Conservation (phyloP, 1,284 basidiomycete genomes). For the Coniferiporia weirii region DNA sequence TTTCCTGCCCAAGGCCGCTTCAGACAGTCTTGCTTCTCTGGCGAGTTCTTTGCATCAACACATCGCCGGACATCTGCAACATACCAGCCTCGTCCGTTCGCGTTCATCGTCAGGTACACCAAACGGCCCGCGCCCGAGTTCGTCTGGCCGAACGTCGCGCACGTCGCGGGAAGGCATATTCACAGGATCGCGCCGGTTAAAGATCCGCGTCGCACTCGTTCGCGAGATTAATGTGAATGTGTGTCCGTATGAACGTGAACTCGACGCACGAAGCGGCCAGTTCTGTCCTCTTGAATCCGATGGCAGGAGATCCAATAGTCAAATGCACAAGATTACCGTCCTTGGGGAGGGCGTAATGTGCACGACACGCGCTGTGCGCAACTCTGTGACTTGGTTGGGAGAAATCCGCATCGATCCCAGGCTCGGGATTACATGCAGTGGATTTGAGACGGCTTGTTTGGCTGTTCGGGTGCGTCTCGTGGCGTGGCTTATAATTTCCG, state of each 20-base stretch:
- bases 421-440: conserved; percentile 1
- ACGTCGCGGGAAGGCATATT: background rate
- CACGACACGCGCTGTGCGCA: background rate
- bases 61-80: conserved; percentile 5
- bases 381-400: conserved; percentile 13
- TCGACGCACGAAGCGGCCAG: background rate
- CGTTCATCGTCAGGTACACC: background rate
- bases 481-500: background rate
- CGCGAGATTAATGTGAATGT: conserved; percentile 12
- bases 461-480: conserved; percentile 8
- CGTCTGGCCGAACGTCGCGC: background rate
- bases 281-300: background rate
- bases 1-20: conserved; percentile 12
- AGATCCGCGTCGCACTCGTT: conserved; percentile 9
- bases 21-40: conserved; percentile 10
- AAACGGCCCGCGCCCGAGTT: background rate
- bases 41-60: conserved; percentile 3
- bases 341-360: conserved; percentile 17
- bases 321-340: conserved; percentile 7
- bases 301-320: background rate
- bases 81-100: background rate
- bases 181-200: background rate
- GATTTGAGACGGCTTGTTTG: conserved; percentile 12
- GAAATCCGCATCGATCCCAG: conserved; percentile 13
- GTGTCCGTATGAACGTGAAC: background rate